phyloP scores from a whole-genome alignment of 139 green algal genomes.

The Chlorella sp. region DNA sequence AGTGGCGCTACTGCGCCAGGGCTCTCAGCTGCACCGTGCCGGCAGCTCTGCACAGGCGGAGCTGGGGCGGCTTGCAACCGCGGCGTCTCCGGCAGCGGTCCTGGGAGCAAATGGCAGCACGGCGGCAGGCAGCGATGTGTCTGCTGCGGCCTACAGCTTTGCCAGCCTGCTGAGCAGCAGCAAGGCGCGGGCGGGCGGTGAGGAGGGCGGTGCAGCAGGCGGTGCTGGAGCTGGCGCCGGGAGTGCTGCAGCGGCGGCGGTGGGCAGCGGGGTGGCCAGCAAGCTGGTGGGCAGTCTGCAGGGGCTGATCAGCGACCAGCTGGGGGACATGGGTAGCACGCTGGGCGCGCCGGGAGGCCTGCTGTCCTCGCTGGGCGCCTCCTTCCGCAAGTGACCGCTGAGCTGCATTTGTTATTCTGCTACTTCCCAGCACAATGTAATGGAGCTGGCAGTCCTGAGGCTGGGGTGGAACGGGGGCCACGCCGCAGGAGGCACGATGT shows the following conservation, averaged over 20 bases:
- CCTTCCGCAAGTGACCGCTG: too few species aligned
- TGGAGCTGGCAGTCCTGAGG: too few species aligned
- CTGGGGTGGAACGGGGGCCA: too few species aligned
- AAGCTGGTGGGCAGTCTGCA: conserved; percentile 23
- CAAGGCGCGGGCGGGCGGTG: neutral
- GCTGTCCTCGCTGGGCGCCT: neutral
- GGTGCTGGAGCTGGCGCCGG: neutral
- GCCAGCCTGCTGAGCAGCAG: conserved; percentile 7
- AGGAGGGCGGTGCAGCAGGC: neutral
- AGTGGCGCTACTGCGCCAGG: conserved; percentile 29
- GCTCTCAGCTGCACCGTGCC: neutral
- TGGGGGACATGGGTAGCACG: neutral
- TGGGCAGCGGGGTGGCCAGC: neutral
- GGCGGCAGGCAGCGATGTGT: neutral
- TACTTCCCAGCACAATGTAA: too few species aligned
- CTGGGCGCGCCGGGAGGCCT: neutral
- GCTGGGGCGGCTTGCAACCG: neutral
- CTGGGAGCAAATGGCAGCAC: too few species aligned
- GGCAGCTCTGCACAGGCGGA: neutral
- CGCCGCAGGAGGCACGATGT: too few species aligned
- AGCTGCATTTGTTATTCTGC: too few species aligned
- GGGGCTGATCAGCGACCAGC: conserved; percentile 20
- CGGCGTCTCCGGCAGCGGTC: neutral
- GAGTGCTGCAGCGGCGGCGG: neutral
- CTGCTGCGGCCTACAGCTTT: conserved; percentile 13